Conservation (phyloP, 2,329 filamentous ascomycete species). For the Aspergillus felis region DNA sequence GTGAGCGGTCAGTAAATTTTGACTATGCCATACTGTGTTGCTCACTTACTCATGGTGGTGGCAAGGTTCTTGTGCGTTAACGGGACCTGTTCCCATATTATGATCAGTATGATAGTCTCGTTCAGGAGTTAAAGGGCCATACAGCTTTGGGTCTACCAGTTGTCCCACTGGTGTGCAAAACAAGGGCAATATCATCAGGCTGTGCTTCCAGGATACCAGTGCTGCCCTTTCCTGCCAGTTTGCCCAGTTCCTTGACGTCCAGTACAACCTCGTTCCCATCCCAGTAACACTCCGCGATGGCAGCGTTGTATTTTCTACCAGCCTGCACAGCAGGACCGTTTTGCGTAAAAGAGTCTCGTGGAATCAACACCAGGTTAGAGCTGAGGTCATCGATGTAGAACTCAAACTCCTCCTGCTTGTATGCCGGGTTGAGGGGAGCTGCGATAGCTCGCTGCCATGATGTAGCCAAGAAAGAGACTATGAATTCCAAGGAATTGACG, state of each 20-base stretch:
- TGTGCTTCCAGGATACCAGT: conserved; percentile 53
- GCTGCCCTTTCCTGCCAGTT: conserved; percentile 52
- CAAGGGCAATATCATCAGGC: conserved; percentile 75
- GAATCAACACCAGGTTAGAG: conserved; percentile 73
- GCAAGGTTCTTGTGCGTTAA: conserved; percentile 78
- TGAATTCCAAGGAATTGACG: conserved; percentile 82
- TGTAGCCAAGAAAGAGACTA: conserved; percentile 79
- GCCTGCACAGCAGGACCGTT: conserved; percentile 70
- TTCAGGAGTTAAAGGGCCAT: conserved; percentile 22
- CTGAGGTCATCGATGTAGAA: conserved; percentile 88
- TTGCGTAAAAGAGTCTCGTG: conserved; percentile 63
- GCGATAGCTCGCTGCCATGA: conserved; percentile 82
- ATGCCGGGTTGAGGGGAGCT: conserved; percentile 80
- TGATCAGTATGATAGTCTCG: conserved; percentile 1
- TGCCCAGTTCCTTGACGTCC: conserved; percentile 73
- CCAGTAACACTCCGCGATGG: conserved; percentile 85
- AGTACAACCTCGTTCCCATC: conserved; percentile 67
- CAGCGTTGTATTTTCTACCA: conserved; percentile 72
- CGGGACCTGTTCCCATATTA: conserved; percentile 53
- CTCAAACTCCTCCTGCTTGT: conserved; percentile 87
- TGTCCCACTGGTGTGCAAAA: conserved; percentile 80
- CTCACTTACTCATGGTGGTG: conserved; percentile 65
- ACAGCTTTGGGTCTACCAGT: conserved; percentile 82
- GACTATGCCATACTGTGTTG: not conserved
- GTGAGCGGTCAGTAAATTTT: conserved; percentile 6